Base-by-base conservation (phyloP, 805 yeast genomes). In the Suhomyces pyralidae region DNA sequence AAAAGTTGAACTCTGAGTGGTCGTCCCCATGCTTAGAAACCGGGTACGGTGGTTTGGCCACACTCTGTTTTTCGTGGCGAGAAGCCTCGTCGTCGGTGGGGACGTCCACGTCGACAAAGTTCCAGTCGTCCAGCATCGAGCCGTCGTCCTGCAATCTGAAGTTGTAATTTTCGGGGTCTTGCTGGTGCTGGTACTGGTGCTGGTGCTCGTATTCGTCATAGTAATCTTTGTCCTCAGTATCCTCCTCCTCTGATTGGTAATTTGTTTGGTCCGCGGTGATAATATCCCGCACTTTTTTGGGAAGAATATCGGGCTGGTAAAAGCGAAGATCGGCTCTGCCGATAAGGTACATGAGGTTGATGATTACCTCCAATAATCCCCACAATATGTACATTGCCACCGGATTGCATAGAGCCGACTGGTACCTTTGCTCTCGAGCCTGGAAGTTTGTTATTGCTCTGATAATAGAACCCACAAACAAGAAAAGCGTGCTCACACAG, bases 251-350 rank as follows among this genome's bases (percentile, higher is more conserved):
- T 12, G 52, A 45, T 10, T 30, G 19, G 25, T 45, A 30, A 7
- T 34, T 40, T 6, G 75, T 65, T 55, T 73, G 78, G 51, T 74
- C 74, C 3, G 78, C 78, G 1, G 79, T 74, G 40, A 73, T 64
- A 50, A 74, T 73, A 15, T 67, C 59, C 55, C 77, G 63, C 49
- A 74, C 76, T 46, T 63, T 67, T 43, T 61, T 61, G 14, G 75
- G 78, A 54, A 81, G 69, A 40, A 66, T 68, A 64, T 86, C 92
- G 14, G 94, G 93, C 67, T 88, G 83, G 77, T 88, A 88, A 70
- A 88, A 88, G 65, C 94, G 78, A 61, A 88, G 74, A 65, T 88
- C 94, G 49, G 85, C 82, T 64, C 96, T 79, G n/a, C 84, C 82
- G 34, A 84, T 61, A 51, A 88, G 65, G 63, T 84, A 85, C 32